phyloP scores from a whole-genome alignment of 2,329 filamentous ascomycete genomes.

The Calonectria montana region DNA sequence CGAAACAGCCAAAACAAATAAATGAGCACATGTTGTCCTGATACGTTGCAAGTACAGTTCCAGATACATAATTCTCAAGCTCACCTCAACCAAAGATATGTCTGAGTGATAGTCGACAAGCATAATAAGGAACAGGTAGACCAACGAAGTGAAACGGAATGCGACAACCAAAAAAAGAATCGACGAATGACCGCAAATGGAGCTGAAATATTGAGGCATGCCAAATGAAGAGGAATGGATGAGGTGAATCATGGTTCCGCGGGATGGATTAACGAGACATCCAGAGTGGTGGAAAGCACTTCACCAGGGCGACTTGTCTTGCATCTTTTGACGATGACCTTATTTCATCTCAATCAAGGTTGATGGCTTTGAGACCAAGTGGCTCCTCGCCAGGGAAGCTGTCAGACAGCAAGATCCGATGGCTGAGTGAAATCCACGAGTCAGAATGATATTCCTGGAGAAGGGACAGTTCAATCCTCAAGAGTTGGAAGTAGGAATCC shows the following conservation, averaged over 20 bases:
- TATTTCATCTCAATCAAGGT: constrained; percentile 8
- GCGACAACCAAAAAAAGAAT: not conserved
- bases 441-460: constrained; percentile 22
- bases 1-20: not conserved
- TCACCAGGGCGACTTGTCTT: constrained; percentile 12
- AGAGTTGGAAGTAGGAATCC: constrained; percentile 22
- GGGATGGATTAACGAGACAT: not conserved
- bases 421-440: constrained; percentile 18
- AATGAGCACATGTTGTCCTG: not conserved
- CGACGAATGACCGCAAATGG: not conserved
- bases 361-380: not conserved
- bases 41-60: not conserved
- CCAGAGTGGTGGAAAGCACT: not conserved
- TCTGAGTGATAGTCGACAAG: not conserved
- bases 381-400: constrained; percentile 15
- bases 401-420: constrained; percentile 22
- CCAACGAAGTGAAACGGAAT: not conserved
- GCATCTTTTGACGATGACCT: not conserved
- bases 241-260: constrained; percentile 1
- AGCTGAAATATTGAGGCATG: not conserved
- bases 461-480: constrained; percentile 31
- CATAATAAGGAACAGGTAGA: not conserved
- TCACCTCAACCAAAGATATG: constrained; percentile 4
- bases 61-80: not conserved
- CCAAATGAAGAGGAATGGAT: not conserved